phyloP scores from a whole-genome alignment of 306 rosid genomes.

The Dalbergia cochinchinensis region DNA sequence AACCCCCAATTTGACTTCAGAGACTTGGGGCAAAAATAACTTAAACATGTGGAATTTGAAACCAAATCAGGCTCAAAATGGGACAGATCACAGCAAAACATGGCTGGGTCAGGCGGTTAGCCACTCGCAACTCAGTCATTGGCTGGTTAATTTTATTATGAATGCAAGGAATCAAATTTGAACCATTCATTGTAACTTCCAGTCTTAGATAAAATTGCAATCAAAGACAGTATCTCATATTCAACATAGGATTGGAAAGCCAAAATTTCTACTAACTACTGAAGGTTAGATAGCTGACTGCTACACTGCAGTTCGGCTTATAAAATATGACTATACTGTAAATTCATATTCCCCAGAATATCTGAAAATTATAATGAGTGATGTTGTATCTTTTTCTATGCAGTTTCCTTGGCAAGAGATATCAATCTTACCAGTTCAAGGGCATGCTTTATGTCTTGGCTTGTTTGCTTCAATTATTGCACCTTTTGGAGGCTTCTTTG shows the following conservation, averaged over 20 bases:
- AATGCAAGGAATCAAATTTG: conserved; percentile 22
- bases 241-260: conserved; percentile 21
- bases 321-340: conserved; percentile 34
- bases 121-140: conserved; percentile 2
- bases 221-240: not conserved
- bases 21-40: not conserved
- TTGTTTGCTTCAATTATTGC: conserved; percentile 96
- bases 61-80: conserved; percentile 2
- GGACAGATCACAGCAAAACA: not conserved
- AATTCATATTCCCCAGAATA: conserved; percentile 28
- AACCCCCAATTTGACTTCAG: conserved; percentile 8
- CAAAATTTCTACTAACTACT: conserved; percentile 33
- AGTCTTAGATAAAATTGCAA: conserved; percentile 27
- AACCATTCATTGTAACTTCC: conserved; percentile 6
- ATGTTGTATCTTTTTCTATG: conserved; percentile 38
- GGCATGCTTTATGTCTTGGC: conserved; percentile 92
- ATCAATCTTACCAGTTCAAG: conserved; percentile 83
- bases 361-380: conserved; percentile 27
- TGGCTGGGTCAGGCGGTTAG: not conserved
- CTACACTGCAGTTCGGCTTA: conserved; percentile 37
- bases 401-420: conserved; percentile 93
- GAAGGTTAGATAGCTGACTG: conserved; percentile 29
- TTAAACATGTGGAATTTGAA: not conserved
- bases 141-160: conserved; percentile 3
- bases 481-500: conserved; percentile 99